Evolutionary conservation across 1,139 yeast genomes (phyloP).

Genomic region (Sugiyamaella castrensis): DNA sequence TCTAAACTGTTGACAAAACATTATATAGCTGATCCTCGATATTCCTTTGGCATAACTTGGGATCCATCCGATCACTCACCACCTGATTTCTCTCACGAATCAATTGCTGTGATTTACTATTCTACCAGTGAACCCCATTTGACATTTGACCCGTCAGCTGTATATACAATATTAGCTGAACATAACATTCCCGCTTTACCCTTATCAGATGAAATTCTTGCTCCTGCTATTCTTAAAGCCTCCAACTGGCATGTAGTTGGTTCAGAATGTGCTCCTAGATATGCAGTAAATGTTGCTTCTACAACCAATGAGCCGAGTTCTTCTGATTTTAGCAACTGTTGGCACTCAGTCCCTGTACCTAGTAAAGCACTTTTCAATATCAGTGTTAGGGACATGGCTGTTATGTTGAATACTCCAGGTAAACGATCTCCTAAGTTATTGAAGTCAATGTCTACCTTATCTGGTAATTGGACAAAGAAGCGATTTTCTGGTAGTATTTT

Average conservation of each 20-base stretch:
- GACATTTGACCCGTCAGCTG: slow-evolving; percentile 10
- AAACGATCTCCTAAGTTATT: slow-evolving; percentile 1
- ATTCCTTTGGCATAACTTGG: slow-evolving; percentile 12
- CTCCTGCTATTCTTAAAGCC: slow-evolving; percentile 3
- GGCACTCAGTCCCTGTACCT: slow-evolving; percentile 12
- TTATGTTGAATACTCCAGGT: slow-evolving; percentile 6
- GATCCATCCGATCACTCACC: slow-evolving; percentile 10
- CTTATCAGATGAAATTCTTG: slow-evolving; percentile 13
- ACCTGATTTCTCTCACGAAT: slow-evolving; percentile 8
- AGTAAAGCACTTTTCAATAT: slow-evolving; percentile 4
- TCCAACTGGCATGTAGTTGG: slow-evolving; percentile 15
- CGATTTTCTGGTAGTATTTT: not conserved
- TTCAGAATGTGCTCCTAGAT: slow-evolving; percentile 14
- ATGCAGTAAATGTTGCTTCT: not conserved
- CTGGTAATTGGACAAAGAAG: not conserved
- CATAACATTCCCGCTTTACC: slow-evolving; percentile 11
- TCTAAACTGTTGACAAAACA: slow-evolving; percentile 5
- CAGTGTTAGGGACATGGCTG: slow-evolving; percentile 1
- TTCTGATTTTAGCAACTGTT: not conserved
- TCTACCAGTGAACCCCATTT: not conserved
- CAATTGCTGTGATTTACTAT: slow-evolving; percentile 14
- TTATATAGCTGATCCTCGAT: slow-evolving; percentile 13
- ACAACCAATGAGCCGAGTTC: not conserved
- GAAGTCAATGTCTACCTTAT: not conserved
- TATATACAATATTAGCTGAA: slow-evolving; percentile 10